Evolutionary conservation across 768 basidiomycete species (phyloP).

Genomic region (Solioccasus polychromus): DNA sequence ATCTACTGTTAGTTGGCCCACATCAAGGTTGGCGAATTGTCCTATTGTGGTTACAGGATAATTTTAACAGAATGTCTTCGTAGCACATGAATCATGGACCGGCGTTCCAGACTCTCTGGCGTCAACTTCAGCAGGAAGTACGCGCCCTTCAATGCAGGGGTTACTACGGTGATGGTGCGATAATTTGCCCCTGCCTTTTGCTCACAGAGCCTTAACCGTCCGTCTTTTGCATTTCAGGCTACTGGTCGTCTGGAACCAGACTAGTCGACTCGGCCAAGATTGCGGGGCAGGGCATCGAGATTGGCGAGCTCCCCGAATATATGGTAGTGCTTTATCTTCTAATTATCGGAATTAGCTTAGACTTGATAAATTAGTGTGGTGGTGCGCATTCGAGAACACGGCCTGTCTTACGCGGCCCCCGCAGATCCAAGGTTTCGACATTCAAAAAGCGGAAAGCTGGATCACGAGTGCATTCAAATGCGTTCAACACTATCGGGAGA

Average conservation of each 20-base stretch:
- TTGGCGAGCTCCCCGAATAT: constrained; percentile 71
- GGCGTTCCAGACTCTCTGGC: constrained; percentile 75
- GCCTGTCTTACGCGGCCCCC: constrained; percentile 45
- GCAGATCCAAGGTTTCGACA: constrained; percentile 56
- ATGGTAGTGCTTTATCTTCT: constrained; percentile 43
- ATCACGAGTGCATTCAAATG: constrained; percentile 56
- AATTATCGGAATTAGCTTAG: not conserved
- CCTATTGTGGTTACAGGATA: not conserved
- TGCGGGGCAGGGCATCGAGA: constrained; percentile 47
- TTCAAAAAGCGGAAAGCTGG: constrained; percentile 72
- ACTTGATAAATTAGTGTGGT: constrained; percentile 55
- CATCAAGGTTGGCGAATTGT: constrained; percentile 54
- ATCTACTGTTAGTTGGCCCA: constrained; percentile 61
- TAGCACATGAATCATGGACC: constrained; percentile 82
- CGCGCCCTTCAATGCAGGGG: constrained; percentile 66
- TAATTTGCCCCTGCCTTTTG: not conserved
- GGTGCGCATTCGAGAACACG: constrained; percentile 68
- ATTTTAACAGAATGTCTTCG: not conserved
- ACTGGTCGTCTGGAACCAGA: constrained; percentile 77
- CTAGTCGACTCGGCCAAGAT: constrained; percentile 62
- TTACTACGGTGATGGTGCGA: constrained; percentile 78
- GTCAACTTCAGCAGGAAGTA: constrained; percentile 61
- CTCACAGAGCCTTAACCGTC: constrained; percentile 5
- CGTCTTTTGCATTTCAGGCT: constrained; percentile 48
- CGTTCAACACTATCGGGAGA: constrained; percentile 58